phyloP scores from a whole-genome alignment of 2,329 filamentous ascomycete species.

The Penicillium nordicum region DNA sequence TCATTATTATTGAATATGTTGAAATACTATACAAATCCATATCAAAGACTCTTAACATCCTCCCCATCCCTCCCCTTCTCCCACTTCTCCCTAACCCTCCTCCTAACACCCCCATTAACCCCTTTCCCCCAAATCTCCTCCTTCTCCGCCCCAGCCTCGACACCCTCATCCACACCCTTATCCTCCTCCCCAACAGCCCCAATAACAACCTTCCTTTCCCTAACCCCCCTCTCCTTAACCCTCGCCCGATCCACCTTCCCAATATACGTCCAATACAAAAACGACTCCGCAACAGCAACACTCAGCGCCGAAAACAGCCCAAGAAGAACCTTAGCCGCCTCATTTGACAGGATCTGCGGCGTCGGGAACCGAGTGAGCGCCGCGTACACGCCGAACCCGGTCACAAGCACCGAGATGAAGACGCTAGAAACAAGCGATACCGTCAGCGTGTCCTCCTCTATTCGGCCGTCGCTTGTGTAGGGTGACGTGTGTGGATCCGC shows the following conservation, averaged over 20 bases:
- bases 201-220: slow-evolving; percentile 36
- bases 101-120: slow-evolving; percentile 20
- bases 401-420: slow-evolving; percentile 75
- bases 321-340: slow-evolving; percentile 40
- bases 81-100: slow-evolving; percentile 22
- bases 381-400: slow-evolving; percentile 48
- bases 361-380: slow-evolving; percentile 39
- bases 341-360: slow-evolving; percentile 31
- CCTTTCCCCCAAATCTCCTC: slow-evolving; percentile 26
- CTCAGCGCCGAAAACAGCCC: slow-evolving; percentile 40
- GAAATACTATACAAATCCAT: background rate
- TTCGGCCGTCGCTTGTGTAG: background rate
- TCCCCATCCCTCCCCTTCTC: slow-evolving; percentile 22
- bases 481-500: slow-evolving; percentile 38
- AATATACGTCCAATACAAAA: slow-evolving; percentile 47
- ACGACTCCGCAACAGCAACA: slow-evolving; percentile 47
- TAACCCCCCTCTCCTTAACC: slow-evolving; percentile 35
- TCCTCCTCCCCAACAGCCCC: slow-evolving; percentile 2
- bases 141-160: slow-evolving; percentile 11
- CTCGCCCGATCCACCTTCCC: slow-evolving; percentile 42
- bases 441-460: slow-evolving; percentile 36
- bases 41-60: background rate
- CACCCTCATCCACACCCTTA: background rate
- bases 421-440: slow-evolving; percentile 78
- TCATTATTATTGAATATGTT: background rate